A percentile compares a stretch with the other conserved stretches of the same genome.
Conservation (phyloP, 1,284 basidiomycete species). For the Papiliotrema nemorosa region DNA sequence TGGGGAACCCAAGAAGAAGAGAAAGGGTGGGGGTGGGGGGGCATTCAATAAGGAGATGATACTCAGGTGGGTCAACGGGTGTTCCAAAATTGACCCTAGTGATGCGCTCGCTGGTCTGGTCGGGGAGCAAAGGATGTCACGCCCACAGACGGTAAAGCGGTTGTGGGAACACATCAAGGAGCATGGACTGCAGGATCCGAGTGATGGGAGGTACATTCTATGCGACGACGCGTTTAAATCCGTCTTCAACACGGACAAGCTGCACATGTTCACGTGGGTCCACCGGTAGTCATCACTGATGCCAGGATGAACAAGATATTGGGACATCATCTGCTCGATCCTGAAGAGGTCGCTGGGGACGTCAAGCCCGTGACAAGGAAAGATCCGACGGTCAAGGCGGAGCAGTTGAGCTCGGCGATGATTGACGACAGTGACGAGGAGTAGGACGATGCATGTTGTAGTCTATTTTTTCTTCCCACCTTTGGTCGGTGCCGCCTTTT, state of each 20-base stretch:
- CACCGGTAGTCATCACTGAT: not conserved
- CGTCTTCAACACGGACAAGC: conserved; percentile 51
- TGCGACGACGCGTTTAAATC: conserved; percentile 51
- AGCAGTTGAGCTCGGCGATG: not conserved
- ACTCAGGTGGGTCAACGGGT: conserved; percentile 29
- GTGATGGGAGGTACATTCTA: conserved; percentile 52
- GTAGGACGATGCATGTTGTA: conserved; percentile 4
- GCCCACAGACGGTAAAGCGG: conserved; percentile 54
- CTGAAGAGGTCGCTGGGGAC: conserved; percentile 31
- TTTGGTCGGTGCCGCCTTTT: conserved; percentile 25
- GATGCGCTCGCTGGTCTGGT: conserved; percentile 36
- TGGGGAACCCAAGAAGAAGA: conserved; percentile 22
- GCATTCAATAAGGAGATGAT: conserved; percentile 49
- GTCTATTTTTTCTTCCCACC: conserved; percentile 34
- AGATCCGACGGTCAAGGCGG: not conserved
- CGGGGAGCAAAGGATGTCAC: conserved; percentile 41
- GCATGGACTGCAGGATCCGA: conserved; percentile 52
- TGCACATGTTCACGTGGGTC: conserved; percentile 52
- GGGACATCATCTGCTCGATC: conserved; percentile 37
- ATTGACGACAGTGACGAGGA: conserved; percentile 4
- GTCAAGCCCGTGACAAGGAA: conserved; percentile 3
- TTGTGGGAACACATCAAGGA: conserved; percentile 57
- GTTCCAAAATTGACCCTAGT: conserved; percentile 14
- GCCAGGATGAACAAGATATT: conserved; percentile 49
- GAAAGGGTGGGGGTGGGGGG: conserved; percentile 34